phyloP scores from a whole-genome alignment of 768 basidiomycete species.

The Leccinellum luteum region DNA sequence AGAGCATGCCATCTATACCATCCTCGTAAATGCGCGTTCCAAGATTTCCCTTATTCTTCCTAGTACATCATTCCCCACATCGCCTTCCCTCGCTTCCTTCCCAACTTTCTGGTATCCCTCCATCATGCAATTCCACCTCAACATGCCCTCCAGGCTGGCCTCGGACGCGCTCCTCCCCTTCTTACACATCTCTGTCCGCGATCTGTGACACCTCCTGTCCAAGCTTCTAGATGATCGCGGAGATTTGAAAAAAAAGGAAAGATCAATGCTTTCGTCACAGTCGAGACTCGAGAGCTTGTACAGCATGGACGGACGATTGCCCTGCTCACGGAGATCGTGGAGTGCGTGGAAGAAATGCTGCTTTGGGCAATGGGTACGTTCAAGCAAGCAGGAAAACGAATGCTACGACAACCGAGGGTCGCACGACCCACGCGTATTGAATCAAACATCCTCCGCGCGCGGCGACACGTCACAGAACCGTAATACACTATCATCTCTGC shows the following conservation, averaged over 20 bases:
- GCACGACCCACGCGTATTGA: background rate
- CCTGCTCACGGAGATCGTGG: slow-evolving; percentile 66
- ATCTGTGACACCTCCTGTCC: slow-evolving; percentile 45
- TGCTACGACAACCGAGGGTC: background rate
- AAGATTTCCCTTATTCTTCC: slow-evolving; percentile 24
- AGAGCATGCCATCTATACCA: background rate
- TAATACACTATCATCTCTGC: background rate
- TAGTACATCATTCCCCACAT: slow-evolving; percentile 52
- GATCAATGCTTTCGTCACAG: slow-evolving; percentile 68
- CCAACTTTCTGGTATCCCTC: too few species aligned
- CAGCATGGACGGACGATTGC: slow-evolving; percentile 92
- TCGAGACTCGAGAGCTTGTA: slow-evolving; percentile 93
- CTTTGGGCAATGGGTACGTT: slow-evolving; percentile 62
- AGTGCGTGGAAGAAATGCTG: slow-evolving; percentile 57
- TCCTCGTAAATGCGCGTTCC: slow-evolving; percentile 19
- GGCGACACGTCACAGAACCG: background rate
- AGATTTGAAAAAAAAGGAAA: slow-evolving; percentile 38
- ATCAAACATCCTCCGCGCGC: background rate
- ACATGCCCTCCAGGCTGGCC: slow-evolving; percentile 38
- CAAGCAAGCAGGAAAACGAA: background rate
- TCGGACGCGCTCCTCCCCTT: slow-evolving; percentile 47
- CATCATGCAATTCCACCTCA: slow-evolving; percentile 40
- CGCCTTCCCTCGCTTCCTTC: slow-evolving; percentile 3
- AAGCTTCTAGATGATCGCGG: slow-evolving; percentile 38
- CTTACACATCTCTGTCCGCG: slow-evolving; percentile 66